Percentiles rank a stretch among this genome's conserved stretches.
These are phyloP conservation scores for Zasmidium citrigriseum DNA, from an alignment of 2,329 filamentous ascomycete genomes.

Conservation along the genomic window DNA sequence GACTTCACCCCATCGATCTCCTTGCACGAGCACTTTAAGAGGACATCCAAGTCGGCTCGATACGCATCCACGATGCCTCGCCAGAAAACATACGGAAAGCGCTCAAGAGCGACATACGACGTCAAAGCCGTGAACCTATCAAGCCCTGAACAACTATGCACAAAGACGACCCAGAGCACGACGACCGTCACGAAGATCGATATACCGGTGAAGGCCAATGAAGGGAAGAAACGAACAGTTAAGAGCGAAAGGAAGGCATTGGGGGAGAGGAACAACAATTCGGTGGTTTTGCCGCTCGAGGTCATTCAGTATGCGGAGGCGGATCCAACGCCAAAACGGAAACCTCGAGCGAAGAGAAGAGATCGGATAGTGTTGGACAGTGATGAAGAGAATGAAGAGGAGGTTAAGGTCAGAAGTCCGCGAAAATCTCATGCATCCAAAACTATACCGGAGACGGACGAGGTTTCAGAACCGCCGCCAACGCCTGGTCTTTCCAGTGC, in stretches of 20 bases:
- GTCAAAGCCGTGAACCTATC: constrained; percentile 23
- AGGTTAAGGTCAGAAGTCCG: neutral
- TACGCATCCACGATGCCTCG: constrained; percentile 30
- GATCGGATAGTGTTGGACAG: constrained; percentile 4
- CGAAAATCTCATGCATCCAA: neutral
- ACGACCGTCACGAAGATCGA: neutral
- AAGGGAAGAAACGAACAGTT: neutral
- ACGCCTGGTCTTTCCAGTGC: too few relatives aligned
- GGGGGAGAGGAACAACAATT: constrained; percentile 25
- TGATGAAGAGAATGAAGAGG: constrained; percentile 1
- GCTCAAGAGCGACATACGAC: constrained; percentile 32
- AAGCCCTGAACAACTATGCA: constrained; percentile 25
- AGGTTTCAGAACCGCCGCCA: neutral
- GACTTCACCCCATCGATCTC: neutral
- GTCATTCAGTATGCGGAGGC: constrained; percentile 6
- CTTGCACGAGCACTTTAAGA: neutral
- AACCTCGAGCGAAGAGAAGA: neutral
- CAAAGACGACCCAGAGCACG: constrained; percentile 10
- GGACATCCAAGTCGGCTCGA: too few relatives aligned
- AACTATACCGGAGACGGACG: neutral
- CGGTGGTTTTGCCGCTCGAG: constrained; percentile 19
- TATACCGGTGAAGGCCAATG: neutral
- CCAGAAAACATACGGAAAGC: constrained; percentile 43
- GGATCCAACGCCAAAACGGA: neutral
- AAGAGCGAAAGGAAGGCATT: constrained; percentile 19